Percentiles rank a stretch among this genome's conserved stretches.
These are phyloP conservation scores for Cladosporium sp. DNA, from an alignment of 2,329 filamentous ascomycete species.

Conservation along the genomic window DNA sequence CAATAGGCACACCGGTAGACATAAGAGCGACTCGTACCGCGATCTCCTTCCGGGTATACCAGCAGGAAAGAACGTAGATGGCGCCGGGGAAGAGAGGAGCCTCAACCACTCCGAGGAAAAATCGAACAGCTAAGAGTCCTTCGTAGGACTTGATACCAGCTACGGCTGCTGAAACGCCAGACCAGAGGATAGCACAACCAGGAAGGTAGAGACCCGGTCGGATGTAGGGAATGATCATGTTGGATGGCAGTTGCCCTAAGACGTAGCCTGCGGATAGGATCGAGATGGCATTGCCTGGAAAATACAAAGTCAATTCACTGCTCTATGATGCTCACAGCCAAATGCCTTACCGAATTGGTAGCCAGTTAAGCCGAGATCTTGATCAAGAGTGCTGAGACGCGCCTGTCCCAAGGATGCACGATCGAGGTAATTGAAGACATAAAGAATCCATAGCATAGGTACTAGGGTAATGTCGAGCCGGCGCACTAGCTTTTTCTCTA, in stretches of 20 bases:
- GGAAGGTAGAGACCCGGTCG: conserved; percentile 29
- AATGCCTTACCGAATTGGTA: background rate
- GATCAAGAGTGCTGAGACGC: background rate
- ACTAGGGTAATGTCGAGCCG: conserved; percentile 67
- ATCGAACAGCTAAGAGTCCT: conserved; percentile 34
- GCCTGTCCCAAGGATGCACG: background rate
- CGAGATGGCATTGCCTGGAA: conserved; percentile 30
- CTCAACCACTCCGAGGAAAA: conserved; percentile 40
- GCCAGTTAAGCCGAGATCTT: background rate
- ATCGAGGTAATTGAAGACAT: conserved; percentile 17
- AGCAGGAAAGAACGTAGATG: conserved; percentile 41
- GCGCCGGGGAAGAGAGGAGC: conserved; percentile 41
- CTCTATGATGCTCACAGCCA: no score
- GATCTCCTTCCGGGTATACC: conserved; percentile 52
- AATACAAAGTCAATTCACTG: no score
- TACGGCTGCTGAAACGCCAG: conserved; percentile 29
- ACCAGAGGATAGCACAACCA: conserved; percentile 31
- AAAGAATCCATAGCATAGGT: conserved; percentile 57
- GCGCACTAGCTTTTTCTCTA: conserved; percentile 55
- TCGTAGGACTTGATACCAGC: conserved; percentile 31
- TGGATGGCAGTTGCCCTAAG: conserved; percentile 32
- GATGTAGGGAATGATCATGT: conserved; percentile 32
- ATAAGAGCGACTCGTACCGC: conserved; percentile 47
- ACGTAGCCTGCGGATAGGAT: conserved; percentile 39
- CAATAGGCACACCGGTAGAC: conserved; percentile 47